Evolutionary conservation across 176 grass and related monocot species (phyloP).

Genomic region (Avena eriantha): DNA sequence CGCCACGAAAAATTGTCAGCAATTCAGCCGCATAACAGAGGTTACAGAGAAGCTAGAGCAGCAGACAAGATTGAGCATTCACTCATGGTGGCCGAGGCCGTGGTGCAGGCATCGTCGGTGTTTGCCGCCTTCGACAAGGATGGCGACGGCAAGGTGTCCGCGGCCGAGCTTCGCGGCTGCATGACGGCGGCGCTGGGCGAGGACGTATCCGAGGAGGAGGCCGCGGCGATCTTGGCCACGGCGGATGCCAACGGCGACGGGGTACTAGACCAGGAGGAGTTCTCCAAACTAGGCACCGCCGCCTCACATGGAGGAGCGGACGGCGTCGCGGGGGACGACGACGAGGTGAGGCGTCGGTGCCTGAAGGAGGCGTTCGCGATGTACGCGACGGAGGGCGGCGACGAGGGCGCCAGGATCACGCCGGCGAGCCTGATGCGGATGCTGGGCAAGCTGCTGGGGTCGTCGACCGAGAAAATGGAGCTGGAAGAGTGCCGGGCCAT

Average conservation of each 20-base stretch:
- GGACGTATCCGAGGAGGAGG: conserved; percentile 49
- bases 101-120: conserved; percentile 24
- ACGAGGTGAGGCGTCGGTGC: conserved; percentile 39
- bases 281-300: conserved; percentile 24
- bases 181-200: conserved; percentile 35
- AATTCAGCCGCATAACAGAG: background rate
- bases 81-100: background rate
- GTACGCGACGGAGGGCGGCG: conserved; percentile 40
- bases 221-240: conserved; percentile 39
- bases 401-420: conserved; percentile 40
- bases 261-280: conserved; percentile 49
- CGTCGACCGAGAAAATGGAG: background rate
- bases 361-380: conserved; percentile 63
- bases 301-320: background rate
- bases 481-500: conserved; percentile 68
- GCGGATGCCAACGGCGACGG: conserved; percentile 61
- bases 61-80: background rate
- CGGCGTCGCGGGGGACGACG: background rate
- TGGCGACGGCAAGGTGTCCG: conserved; percentile 74
- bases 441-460: conserved; percentile 51
- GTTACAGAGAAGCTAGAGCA: background rate
- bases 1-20: background rate
- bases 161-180: conserved; percentile 47
- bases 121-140: conserved; percentile 58
- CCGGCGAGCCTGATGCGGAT: conserved; percentile 63